Evolutionary conservation across 2,329 filamentous ascomycete genomes (phyloP).

Genomic region (Fusarium torreyae): DNA sequence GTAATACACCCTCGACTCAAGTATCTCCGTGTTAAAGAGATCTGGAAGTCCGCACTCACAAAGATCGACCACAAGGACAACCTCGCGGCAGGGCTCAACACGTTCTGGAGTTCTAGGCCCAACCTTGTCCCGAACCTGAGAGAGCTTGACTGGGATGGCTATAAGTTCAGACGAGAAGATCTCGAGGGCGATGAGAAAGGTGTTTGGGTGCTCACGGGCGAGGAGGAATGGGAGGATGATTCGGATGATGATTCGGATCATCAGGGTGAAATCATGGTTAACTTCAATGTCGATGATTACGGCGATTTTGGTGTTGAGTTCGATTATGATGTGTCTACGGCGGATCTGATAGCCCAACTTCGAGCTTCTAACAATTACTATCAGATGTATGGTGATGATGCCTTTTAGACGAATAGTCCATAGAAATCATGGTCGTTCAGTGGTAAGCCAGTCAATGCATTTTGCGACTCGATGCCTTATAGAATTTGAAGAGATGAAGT

Average conservation of each 20-base stretch:
- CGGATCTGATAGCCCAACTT: too few relatives aligned
- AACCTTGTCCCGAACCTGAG: conserved; percentile 22
- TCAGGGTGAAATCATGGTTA: neutral
- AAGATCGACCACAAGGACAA: neutral
- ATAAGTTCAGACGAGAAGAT: conserved; percentile 29
- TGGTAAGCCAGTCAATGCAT: too few relatives aligned
- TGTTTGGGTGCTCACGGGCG: conserved; percentile 26
- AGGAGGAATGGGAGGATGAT: conserved; percentile 39
- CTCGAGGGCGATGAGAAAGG: conserved; percentile 27
- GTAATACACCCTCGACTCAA: conserved; percentile 19
- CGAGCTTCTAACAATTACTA: too few relatives aligned
- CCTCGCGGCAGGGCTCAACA: conserved; percentile 16
- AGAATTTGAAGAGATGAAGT: too few relatives aligned
- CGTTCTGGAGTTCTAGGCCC: conserved; percentile 19
- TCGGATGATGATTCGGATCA: conserved; percentile 10
- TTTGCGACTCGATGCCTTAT: too few relatives aligned
- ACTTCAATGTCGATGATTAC: neutral
- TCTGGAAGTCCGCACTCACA: neutral
- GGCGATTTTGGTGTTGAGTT: neutral
- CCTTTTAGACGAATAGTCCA: too few relatives aligned
- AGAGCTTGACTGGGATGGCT: conserved; percentile 37
- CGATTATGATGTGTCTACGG: too few relatives aligned
- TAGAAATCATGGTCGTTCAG: too few relatives aligned
- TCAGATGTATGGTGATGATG: too few relatives aligned
- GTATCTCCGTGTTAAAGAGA: conserved; percentile 21